Evolutionary conservation across 2,329 filamentous ascomycete genomes (phyloP), one percentile per base, ranked within the genome.

Genomic region (Ophiosphaerella narmari): DNA sequence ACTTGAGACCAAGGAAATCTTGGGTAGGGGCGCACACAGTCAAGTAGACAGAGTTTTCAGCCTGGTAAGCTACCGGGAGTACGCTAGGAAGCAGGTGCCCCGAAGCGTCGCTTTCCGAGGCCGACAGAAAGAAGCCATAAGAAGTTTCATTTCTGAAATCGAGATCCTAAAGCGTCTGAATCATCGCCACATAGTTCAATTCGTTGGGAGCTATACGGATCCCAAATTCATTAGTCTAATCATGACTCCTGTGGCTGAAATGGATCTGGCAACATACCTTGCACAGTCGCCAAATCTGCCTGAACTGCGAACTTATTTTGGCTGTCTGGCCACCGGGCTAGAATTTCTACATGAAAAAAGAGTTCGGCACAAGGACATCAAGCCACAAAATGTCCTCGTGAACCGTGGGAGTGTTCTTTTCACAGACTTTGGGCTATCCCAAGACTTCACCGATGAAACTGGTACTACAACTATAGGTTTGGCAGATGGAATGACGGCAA

Each of bases 121-220:
- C 11, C 13, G 23, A 14, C 18, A 16, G 32, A 52, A 34, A 9
- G 51, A 60, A 46, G 35, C 35, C n/a, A 52, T 69, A 5, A 51
- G 55, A 12, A 35, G 47, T 7, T 69, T 73, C 40, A 50, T 55
- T 14, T 44, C 49, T 8, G 69, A 73, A 42, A 49, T 71, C 16
- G 31, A 61, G 18, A 57, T 63, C 5, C 44, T 73, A 16, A 70
- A 70, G 38, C 50, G 52, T 8, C 40, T 72, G 9, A 58, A 49
- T 9, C 69, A 74, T 48, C 52, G 40, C 11, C 67, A 72, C 48
- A 46, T 70, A 2, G 65, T 70, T 12, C 46, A 64, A 36, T 59
- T 66, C 35, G 55, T 71, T 14, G 62, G 67, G 32, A 67, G 61
- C 39, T 72, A 69, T 45, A 71, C 68, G 2, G 37, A 39, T 39